Evolutionary conservation across 73 alveolate species (phyloP), one percentile per base, ranked within the genome.

Genomic region (Paramecium caudatum): DNA sequence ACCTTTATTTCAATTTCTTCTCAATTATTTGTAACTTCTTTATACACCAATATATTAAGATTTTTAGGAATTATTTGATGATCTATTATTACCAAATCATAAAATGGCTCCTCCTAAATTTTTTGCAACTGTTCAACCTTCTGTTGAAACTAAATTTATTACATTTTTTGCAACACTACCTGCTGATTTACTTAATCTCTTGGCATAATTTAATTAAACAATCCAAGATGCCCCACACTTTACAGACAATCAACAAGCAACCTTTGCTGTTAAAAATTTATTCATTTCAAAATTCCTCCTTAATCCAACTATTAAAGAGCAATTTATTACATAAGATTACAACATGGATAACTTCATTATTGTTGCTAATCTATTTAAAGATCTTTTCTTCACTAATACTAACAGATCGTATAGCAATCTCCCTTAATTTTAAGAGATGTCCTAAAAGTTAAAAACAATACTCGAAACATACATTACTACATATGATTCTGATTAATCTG

Each of bases 51-150:
- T 62, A 37, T 85, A 61, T 34, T 34, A 39, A 23, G 45, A 85
- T 21, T 85, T 85, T 19, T 62, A 85, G 37, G 27, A 55, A 1
- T 45, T 85, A 39, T 46, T 85, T 13, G 92, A 85, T 62, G 68
- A 85, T 19, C 43, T 41, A 5, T 13, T 85, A 1, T 17, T 85
- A 39, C 88, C 82, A 0, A 37, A 34, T 21, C 50, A 62, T 41
- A 85, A 61, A 37, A 25, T 70, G 63, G 41, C 87, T 43, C 87
- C 87, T 37, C 87, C 87, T 70, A 70, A 70, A 39, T 70, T 70
- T 17, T 70, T 70, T 36, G 61, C 39, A 9, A 36, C 37, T 17
- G 46, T 70, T 39, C 6, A 70, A 70, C 37, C 41, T 2, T 17
- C 17, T 16, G 61, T 70, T 1, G 87, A 70, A 63, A 63, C 46